Conservation (phyloP, 2,329 filamentous ascomycete species). For the Conoideocrella luteorostrata region DNA sequence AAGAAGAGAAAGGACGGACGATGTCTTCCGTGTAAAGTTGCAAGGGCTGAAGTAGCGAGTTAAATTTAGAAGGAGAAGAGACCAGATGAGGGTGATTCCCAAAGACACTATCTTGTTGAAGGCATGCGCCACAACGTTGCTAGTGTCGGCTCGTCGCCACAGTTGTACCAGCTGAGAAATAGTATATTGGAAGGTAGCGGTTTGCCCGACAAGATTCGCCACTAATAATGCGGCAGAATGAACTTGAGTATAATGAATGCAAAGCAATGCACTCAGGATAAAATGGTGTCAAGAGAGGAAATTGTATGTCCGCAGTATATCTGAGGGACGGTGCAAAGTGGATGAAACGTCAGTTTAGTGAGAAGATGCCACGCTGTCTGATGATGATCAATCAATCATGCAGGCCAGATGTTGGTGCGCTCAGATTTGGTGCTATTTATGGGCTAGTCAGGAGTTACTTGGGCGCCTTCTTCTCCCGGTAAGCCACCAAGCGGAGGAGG, state of each 20-base stretch:
- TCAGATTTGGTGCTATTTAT: neutral
- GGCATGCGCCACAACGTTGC: slow-evolving; percentile 3
- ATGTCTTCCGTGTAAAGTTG: too few species aligned
- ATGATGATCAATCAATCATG: slow-evolving; percentile 7
- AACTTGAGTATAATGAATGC: too few species aligned
- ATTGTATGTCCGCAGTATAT: neutral
- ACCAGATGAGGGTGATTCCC: neutral
- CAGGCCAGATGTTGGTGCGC: too few species aligned
- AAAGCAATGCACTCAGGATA: too few species aligned
- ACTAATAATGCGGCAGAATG: too few species aligned
- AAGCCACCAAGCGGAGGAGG: neutral
- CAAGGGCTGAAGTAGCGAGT: too few species aligned
- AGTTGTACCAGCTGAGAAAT: neutral
- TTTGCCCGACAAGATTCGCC: neutral
- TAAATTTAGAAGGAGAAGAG: neutral
- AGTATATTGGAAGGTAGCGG: too few species aligned
- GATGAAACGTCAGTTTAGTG: neutral
- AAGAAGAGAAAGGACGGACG: too few species aligned
- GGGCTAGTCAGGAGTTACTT: neutral
- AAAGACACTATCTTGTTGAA: slow-evolving; percentile 2
- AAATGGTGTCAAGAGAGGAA: neutral
- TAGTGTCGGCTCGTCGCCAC: neutral
- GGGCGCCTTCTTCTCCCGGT: neutral
- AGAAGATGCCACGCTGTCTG: slow-evolving; percentile 20
- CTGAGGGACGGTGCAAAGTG: neutral